Conservation (phyloP, 177 flowering plant species). For the Vitis hybrid region DNA sequence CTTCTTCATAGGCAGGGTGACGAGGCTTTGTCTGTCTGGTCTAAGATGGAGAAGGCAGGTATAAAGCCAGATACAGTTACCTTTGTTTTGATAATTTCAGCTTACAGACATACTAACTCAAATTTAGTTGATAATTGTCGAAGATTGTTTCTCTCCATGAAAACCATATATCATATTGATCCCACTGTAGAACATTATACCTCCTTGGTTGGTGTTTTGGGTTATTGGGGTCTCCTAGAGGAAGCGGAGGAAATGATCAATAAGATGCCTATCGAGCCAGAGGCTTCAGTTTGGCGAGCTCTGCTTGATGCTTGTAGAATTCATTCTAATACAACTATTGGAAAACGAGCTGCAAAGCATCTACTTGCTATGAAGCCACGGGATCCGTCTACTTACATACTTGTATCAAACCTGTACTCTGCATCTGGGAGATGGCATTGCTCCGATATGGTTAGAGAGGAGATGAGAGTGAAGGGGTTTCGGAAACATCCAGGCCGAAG, state of each 20-base stretch:
- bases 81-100: constrained; percentile 58
- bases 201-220: constrained; percentile 63
- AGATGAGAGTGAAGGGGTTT: constrained; percentile 71
- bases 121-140: constrained; percentile 56
- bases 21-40: constrained; percentile 60
- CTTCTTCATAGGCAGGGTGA: constrained; percentile 80
- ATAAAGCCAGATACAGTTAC: constrained; percentile 65
- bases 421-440: constrained; percentile 93
- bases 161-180: constrained; percentile 39
- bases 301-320: constrained; percentile 72
- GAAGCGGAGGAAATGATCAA: constrained; percentile 68
- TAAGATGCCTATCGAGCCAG: constrained; percentile 62
- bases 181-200: constrained; percentile 82
- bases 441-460: constrained; percentile 60
- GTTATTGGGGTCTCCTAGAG: constrained; percentile 66
- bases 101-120: constrained; percentile 53
- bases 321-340: constrained; percentile 45
- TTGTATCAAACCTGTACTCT: constrained; percentile 76
- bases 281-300: constrained; percentile 73
- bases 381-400: constrained; percentile 66
- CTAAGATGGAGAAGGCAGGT: constrained; percentile 43
- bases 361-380: constrained; percentile 62
- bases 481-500: constrained; percentile 71
- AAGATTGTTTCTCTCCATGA: constrained; percentile 60
- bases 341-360: constrained; percentile 53